Base-by-base conservation (phyloP, 163 green algal species). In the Botryococcus braunii region DNA sequence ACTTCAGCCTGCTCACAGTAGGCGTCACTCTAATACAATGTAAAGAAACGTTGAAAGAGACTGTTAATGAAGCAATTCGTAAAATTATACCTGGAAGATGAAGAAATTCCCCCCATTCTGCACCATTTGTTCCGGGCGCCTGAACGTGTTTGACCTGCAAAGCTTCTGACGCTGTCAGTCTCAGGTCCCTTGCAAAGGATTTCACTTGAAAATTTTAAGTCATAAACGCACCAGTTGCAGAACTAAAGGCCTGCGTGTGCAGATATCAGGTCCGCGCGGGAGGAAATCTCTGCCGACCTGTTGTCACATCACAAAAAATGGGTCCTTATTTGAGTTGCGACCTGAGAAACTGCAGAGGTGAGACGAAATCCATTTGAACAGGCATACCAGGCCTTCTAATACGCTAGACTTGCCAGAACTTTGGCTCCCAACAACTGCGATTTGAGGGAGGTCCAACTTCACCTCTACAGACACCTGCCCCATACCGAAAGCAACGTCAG, bases 81-180 rank as follows among this genome's bases (percentile, higher is more conserved):
- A 65, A n/a, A 69, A 27, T 27, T 32, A 52, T 50, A 72, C 72
- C 72, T 68, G 60, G 86, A 0, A 70, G 49, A 65, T 97, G 93
- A 62, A 97, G 80, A 74, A 98, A 99, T 82, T 98, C 92, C 29
- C 88, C 93, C 82, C 85, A 98, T 68, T 99, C 93, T 23, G 34
- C 47, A 41, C 43, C 47, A 41, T n/a, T 66, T 56, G 29, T 60
- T 62, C 13, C 46, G 4, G 23, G 50, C n/a, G 36, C 31, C 59
- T 70, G 62, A 36, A 43, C 6, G 50, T 57, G 65, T 34, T 73
- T 71, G 38, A 70, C 62, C 69, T 77, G 39, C 47, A 59, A 23
- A 34, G 25, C 41, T 11, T n/a, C 31, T 48, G 40, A 11, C 13
- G 23, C 13, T n/a, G n/a, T n/a, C n/a, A n/a, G n/a, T n/a, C n/a